Base-by-base conservation (phyloP, 2,329 filamentous ascomycete species). In the Curvularia hawaiiensis region DNA sequence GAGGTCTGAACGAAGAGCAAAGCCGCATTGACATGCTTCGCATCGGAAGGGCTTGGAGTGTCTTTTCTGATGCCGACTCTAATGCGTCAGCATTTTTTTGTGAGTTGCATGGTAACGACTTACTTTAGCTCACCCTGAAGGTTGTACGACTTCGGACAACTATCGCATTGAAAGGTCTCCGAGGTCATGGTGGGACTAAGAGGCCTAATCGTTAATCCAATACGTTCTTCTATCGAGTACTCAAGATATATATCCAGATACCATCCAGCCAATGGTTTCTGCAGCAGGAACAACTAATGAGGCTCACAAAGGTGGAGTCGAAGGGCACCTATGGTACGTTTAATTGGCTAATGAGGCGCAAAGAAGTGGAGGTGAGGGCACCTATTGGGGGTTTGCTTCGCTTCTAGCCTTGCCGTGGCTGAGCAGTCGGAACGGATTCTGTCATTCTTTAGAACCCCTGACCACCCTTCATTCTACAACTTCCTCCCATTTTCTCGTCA, bases 51-150 rank as follows among this genome's bases (percentile, higher is more conserved):
- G 61, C 12, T 56, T 60, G 0, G 51, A 46, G n/a, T 65, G 58
- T 1, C 58, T 63, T 4, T 56, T 63, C 5, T 16, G 8, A 11
- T 65, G 63, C 39, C 56, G 54, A 38, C 63, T 65, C 2, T 9
- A 1, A 0, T 26, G 6, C 8, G 12, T 52, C 8, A 52, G 54
- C 31, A 10, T 16, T 14, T 2, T 2, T 3, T 3, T 14, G 3
- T 38, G 3, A 8, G 1, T 14, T 3, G 6, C 16, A 24, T 7
- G 12, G 14, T 2, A 10, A 10, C 8, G 10, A 33, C 50, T 22
- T 26, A 63, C 60, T 63, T 63, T 31, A 40, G 44, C 4, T 22
- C 49, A 1, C 44, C 39, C 6, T 4, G 41, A 16, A 22, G 45
- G 4, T 14, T 26, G 12, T 31, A 41, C 2, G 6, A 4, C 10